Conservation (phyloP, 805 yeast species). For the Lipomyces mesembrius region DNA sequence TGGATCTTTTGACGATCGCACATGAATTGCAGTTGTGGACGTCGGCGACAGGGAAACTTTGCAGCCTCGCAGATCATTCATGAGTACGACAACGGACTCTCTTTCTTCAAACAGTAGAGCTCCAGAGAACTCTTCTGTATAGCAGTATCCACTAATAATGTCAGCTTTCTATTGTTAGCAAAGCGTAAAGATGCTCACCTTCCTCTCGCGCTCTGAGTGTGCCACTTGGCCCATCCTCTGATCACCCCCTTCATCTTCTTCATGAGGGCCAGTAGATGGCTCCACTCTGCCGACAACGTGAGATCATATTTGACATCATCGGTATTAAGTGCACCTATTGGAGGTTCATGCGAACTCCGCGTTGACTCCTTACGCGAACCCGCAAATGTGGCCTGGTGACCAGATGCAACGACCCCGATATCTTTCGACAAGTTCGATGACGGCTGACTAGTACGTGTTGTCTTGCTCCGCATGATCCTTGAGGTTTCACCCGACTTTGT, state of each 20-base stretch:
- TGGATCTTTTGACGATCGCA: conserved; percentile 25
- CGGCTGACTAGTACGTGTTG: background rate
- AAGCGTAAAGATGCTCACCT: conserved; percentile 13
- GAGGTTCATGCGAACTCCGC: background rate
- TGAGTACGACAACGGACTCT: conserved; percentile 19
- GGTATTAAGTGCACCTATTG: background rate
- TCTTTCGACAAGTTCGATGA: background rate
- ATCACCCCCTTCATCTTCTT: conserved; percentile 29
- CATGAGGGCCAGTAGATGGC: conserved; percentile 30
- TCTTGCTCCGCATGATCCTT: background rate
- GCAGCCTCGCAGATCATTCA: conserved; percentile 36
- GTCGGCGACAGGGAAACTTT: conserved; percentile 22
- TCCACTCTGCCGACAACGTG: conserved; percentile 28
- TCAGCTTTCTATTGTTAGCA: background rate
- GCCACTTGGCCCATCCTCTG: conserved; percentile 31
- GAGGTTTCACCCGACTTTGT: background rate
- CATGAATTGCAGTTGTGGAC: conserved; percentile 29
- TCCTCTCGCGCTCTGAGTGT: conserved; percentile 28
- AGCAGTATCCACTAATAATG: conserved; percentile 26
- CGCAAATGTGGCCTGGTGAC: background rate
- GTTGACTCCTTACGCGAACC: background rate
- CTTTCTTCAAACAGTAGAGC: conserved; percentile 27
- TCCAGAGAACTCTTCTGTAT: conserved; percentile 35
- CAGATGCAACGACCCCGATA: no score
- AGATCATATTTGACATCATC: conserved; percentile 24